phyloP scores from a whole-genome alignment of 2,329 filamentous ascomycete species.

The Fusarium albosuccineum region DNA sequence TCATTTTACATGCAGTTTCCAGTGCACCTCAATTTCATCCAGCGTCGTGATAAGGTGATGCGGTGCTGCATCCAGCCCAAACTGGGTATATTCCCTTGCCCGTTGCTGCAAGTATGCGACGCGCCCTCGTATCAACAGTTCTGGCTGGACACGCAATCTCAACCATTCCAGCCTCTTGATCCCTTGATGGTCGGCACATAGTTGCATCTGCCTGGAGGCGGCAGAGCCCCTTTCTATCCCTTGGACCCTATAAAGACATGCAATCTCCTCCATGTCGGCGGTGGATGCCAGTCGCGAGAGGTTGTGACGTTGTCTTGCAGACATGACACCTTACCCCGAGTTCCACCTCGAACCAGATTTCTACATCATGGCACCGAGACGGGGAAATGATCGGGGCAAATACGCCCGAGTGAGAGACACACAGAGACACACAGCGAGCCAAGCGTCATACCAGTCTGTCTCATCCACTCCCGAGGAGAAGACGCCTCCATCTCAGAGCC shows the following conservation, averaged over 20 bases:
- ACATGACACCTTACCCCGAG: background rate
- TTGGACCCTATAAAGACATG: constrained; percentile 34
- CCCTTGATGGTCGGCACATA: constrained; percentile 13
- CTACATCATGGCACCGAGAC: constrained; percentile 30
- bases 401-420: constrained; percentile 20
- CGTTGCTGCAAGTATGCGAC: constrained; percentile 30
- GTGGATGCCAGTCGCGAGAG: constrained; percentile 28
- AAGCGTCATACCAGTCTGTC: constrained; percentile 29
- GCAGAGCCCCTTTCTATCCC: constrained; percentile 10
- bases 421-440: background rate
- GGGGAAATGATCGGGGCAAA: constrained; percentile 29
- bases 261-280: constrained; percentile 28
- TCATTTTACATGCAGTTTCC: background rate
- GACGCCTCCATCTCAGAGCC: background rate
- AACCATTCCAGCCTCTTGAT: constrained; percentile 34
- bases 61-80: constrained; percentile 33
- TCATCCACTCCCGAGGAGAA: constrained; percentile 1
- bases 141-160: constrained; percentile 25
- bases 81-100: constrained; percentile 31
- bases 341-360: background rate
- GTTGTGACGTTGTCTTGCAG: constrained; percentile 32
- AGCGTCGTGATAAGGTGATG: constrained; percentile 18
- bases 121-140: constrained; percentile 6
- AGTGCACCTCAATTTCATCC: constrained; percentile 2
- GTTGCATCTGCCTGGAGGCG: constrained; percentile 4